These are phyloP conservation scores for Rosellinia necatrix DNA, from an alignment of 2,329 filamentous ascomycete species.

Conservation along the genomic window DNA sequence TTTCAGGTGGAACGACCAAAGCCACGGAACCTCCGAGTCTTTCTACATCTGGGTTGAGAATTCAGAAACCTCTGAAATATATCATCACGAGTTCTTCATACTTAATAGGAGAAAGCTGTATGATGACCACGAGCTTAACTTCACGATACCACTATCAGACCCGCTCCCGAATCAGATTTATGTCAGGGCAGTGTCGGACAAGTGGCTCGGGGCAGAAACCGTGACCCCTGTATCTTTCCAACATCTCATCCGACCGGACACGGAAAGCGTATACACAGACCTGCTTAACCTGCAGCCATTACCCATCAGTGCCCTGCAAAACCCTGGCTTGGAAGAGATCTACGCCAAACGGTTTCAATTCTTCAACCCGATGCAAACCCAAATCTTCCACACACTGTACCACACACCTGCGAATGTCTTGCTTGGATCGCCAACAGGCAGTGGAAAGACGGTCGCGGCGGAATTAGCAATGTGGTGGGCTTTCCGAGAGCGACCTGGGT, in stretches of 20 bases:
- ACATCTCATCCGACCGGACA: conserved; percentile 95
- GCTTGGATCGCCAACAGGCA: conserved; percentile 92
- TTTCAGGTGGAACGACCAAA: conserved; percentile 90
- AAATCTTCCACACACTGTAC: conserved; percentile 96
- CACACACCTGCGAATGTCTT: conserved; percentile 91
- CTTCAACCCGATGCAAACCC: conserved; percentile 99
- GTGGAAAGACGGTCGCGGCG: conserved; percentile 94
- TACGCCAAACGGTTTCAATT: conserved; percentile 89
- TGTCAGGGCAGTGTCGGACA: conserved; percentile 88
- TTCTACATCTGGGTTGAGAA: conserved; percentile 99
- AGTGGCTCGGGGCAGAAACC: conserved; percentile 96
- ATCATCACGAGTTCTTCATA: conserved; percentile 97
- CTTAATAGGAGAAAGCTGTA: conserved; percentile 86
- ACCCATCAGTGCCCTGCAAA: conserved; percentile 84
- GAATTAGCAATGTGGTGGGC: conserved; percentile 99
- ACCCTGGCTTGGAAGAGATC: conserved; percentile 82
- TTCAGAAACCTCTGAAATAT: conserved; percentile 95
- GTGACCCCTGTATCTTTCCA: conserved; percentile 96
- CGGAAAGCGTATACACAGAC: conserved; percentile 96
- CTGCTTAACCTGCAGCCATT: conserved; percentile 89
- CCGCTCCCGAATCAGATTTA: conserved; percentile 96
- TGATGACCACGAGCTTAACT: conserved; percentile 96
- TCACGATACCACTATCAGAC: conserved; percentile 93
- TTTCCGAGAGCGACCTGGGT: conserved; percentile 89
- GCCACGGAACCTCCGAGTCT: conserved; percentile 92